Evolutionary conservation across 2,329 filamentous ascomycete species (phyloP).

Genomic region (Acrocalymma vagum): DNA sequence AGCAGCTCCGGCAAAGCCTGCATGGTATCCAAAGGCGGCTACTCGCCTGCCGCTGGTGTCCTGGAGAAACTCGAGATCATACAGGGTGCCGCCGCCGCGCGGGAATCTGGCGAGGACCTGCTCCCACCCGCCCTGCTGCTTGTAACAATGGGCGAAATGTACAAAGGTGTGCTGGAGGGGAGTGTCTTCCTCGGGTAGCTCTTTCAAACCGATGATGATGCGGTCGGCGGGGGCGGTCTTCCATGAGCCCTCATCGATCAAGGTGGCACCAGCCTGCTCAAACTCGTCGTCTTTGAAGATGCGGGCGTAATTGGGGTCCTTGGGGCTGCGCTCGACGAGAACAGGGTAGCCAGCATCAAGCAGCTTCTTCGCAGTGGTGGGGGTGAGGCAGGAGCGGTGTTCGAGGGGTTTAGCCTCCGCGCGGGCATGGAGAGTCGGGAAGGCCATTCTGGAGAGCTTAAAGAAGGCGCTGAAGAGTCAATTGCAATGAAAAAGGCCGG

Average conservation of each 20-base stretch:
- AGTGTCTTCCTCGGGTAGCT: constrained; percentile 49
- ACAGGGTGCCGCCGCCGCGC: constrained; percentile 76
- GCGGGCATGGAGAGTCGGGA: constrained; percentile 51
- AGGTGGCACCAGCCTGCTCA: constrained; percentile 46
- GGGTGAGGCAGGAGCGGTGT: constrained; percentile 51
- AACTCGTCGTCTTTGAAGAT: constrained; percentile 54
- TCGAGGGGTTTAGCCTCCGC: constrained; percentile 52
- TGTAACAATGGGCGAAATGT: constrained; percentile 54
- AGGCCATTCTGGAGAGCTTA: constrained; percentile 31
- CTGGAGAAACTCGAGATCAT: constrained; percentile 87
- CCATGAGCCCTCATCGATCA: constrained; percentile 49
- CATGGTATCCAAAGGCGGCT: constrained; percentile 70
- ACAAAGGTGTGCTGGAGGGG: constrained; percentile 51
- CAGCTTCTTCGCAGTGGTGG: constrained; percentile 49
- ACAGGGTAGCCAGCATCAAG: constrained; percentile 51
- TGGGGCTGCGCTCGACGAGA: constrained; percentile 50
- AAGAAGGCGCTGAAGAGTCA: constrained; percentile 11
- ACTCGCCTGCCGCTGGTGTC: constrained; percentile 76
- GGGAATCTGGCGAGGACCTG: constrained; percentile 81
- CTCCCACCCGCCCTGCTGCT: constrained; percentile 68
- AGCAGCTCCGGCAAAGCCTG: constrained; percentile 57
- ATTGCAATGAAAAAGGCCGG: constrained; percentile 11
- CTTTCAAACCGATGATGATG: constrained; percentile 53
- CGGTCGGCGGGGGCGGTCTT: constrained; percentile 45
- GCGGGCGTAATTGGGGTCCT: constrained; percentile 46